These are phyloP conservation scores for Magnolia changhungtana DNA, from an alignment of 164 flowering plant species.

Conservation along the genomic window DNA sequence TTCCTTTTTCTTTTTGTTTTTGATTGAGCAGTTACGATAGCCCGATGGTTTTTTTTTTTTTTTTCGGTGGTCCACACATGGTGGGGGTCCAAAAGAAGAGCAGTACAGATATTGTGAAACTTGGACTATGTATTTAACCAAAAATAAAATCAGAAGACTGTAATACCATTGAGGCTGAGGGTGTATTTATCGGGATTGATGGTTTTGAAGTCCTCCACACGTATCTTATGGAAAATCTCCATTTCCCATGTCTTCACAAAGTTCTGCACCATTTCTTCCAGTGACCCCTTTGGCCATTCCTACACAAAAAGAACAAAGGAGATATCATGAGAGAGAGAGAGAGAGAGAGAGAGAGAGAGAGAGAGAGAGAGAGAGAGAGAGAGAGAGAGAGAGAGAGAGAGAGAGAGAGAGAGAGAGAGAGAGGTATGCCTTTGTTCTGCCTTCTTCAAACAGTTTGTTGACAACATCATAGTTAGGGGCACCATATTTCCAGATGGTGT, in stretches of 20 bases:
- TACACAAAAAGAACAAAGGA: constrained; percentile 16
- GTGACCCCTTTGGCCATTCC: constrained; percentile 75
- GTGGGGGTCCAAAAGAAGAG: too few species aligned
- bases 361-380: background rate
- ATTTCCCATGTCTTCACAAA: constrained; percentile 78
- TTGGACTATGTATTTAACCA: too few species aligned
- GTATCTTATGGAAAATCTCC: constrained; percentile 67
- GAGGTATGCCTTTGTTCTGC: constrained; percentile 54
- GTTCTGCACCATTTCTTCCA: constrained; percentile 64
- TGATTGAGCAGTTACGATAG: too few species aligned
- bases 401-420: background rate
- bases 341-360: background rate
- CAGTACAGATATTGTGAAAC: too few species aligned
- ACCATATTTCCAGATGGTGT: constrained; percentile 65
- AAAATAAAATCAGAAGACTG: background rate
- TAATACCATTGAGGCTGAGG: constrained; percentile 51
- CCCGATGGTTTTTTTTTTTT: too few species aligned
- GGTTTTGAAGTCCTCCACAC: constrained; percentile 39
- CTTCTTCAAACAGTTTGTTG: constrained; percentile 71
- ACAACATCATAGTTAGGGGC: constrained; percentile 56
- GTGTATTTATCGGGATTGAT: constrained; percentile 35
- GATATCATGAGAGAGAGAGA: background rate
- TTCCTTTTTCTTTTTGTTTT: background rate
- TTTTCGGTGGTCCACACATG: too few species aligned
- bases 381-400: background rate